phyloP scores from a whole-genome alignment of 495 filamentous ascomycete genomes.

The Pseudevernia furfuracea region DNA sequence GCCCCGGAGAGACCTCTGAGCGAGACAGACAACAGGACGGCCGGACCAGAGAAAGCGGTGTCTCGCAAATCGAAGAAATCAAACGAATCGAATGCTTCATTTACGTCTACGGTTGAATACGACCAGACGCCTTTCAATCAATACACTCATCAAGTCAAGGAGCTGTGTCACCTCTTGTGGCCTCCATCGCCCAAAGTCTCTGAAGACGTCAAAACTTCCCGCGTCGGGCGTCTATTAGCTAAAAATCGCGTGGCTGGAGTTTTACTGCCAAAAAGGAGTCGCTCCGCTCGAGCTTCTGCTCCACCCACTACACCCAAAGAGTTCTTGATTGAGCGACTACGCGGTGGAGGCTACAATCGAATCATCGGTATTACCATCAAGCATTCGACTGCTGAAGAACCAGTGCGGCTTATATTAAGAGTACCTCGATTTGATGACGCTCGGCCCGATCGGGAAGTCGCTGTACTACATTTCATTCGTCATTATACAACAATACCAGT shows the following conservation, averaged over 20 bases:
- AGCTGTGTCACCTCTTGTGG: conserved; percentile 9
- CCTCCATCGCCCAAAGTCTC: background rate
- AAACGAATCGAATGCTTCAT: background rate
- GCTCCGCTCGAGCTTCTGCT: background rate
- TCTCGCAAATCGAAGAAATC: background rate
- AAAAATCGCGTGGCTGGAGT: conserved; percentile 19
- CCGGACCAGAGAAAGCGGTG: background rate
- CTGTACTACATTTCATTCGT: conserved; percentile 10
- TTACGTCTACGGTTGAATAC: background rate
- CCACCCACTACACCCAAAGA: background rate
- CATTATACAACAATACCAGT: conserved; percentile 16
- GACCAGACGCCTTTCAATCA: background rate
- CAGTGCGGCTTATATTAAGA: conserved; percentile 3
- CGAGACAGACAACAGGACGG: background rate
- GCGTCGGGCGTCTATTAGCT: conserved; percentile 2
- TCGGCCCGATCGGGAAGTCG: conserved; percentile 6
- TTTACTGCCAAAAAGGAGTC: background rate
- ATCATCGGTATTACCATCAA: conserved; percentile 15
- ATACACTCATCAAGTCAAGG: conserved; percentile 1
- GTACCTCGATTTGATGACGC: conserved; percentile 6
- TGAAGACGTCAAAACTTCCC: background rate
- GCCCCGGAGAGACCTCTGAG: background rate
- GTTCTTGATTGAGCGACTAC: conserved; percentile 14
- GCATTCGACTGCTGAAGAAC: background rate
- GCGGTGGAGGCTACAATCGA: conserved; percentile 20